A percentile compares a stretch with the other conserved stretches of the same genome.
These are phyloP conservation scores for Aphanomyces euteiches DNA, from an alignment of 352 stramenopile species.

Conservation along the genomic window DNA sequence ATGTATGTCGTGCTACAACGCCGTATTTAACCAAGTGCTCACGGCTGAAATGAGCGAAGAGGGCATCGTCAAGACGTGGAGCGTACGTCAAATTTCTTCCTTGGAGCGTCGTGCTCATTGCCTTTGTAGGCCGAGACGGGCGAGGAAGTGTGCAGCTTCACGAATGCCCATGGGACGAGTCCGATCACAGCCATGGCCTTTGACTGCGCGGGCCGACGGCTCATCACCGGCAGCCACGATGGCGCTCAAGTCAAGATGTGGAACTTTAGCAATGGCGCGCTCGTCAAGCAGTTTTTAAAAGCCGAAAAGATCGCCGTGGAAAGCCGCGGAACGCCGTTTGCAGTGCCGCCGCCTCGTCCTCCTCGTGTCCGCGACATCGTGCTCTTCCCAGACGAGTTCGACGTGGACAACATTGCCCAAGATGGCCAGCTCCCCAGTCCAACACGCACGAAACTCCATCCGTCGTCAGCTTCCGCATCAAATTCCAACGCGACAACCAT, in stretches of 20 bases:
- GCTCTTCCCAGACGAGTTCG: slow-evolving; percentile 9
- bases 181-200: slow-evolving; percentile 81
- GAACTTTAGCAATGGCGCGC: slow-evolving; percentile 85
- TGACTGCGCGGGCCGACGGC: slow-evolving; percentile 64
- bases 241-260: slow-evolving; percentile 84
- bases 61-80: slow-evolving; percentile 80
- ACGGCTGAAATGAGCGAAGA: slow-evolving; percentile 69
- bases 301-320: slow-evolving; percentile 37
- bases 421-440: slow-evolving; percentile 1
- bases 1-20: slow-evolving; percentile 71
- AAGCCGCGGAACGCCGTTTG: slow-evolving; percentile 17
- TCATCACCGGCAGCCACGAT: slow-evolving; percentile 80
- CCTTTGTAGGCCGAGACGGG: slow-evolving; percentile 54
- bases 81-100: slow-evolving; percentile 29
- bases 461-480: slow-evolving; percentile 22
- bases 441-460: slow-evolving; percentile 17
- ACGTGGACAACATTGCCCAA: neutral
- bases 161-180: slow-evolving; percentile 55
- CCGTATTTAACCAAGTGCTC: slow-evolving; percentile 80
- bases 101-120: neutral
- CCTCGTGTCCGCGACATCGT: slow-evolving; percentile 24
- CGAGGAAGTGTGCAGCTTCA: slow-evolving; percentile 78
- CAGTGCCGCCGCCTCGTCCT: slow-evolving; percentile 4
- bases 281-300: slow-evolving; percentile 84
- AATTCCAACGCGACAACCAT: slow-evolving; percentile 8